Evolutionary conservation across 148 eudicot species (phyloP).

Genomic region (Camellia granthamiana): DNA sequence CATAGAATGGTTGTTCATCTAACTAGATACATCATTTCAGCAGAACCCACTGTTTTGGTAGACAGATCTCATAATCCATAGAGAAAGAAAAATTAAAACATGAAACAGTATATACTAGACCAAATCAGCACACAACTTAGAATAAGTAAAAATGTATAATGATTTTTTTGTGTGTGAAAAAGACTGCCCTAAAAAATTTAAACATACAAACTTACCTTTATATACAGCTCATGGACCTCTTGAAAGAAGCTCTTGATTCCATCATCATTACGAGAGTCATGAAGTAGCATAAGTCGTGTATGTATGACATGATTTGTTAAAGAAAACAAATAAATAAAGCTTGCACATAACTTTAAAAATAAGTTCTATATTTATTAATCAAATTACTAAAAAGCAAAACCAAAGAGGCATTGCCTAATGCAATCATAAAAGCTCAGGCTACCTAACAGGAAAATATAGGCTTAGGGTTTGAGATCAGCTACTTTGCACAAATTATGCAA

Average conservation of each 20-base stretch:
- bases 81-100: neutral
- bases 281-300: conserved; percentile 93
- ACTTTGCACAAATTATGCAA: neutral
- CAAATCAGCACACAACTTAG: neutral
- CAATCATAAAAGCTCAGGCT: neutral
- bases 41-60: too few relatives aligned
- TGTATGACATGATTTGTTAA: conserved; percentile 56
- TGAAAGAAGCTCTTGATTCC: conserved; percentile 98
- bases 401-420: neutral
- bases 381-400: neutral
- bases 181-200: neutral
- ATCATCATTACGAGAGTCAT: conserved; percentile 93
- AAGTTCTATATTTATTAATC: neutral
- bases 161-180: neutral
- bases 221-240: conserved; percentile 95
- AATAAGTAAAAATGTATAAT: neutral
- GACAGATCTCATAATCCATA: neutral
- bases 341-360: neutral
- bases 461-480: too few relatives aligned
- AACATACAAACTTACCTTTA: conserved; percentile 53
- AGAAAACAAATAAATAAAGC: conserved; percentile 21
- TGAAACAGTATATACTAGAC: neutral
- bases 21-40: too few relatives aligned
- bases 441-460: neutral
- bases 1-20: neutral